A percentile compares a stretch with the other conserved stretches of the same genome.
Conservation (phyloP, 192 early-diverging fungal genomes). For the Coemansia sp. region DNA sequence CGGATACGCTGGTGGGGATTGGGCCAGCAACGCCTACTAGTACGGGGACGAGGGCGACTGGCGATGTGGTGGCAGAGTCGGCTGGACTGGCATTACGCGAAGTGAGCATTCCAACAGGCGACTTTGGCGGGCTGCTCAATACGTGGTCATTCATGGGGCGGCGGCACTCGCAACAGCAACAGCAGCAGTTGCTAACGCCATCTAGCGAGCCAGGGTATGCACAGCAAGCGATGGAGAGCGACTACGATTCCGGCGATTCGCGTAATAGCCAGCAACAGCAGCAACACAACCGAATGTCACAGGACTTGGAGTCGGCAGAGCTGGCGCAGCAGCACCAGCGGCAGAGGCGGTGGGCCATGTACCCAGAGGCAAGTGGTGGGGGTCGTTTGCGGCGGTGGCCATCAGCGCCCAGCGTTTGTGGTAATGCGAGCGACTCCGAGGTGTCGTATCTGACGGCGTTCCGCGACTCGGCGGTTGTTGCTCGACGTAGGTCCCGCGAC, state of each 20-base stretch:
- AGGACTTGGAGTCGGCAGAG: background rate
- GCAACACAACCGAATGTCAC: background rate
- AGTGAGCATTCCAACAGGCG: constrained; percentile 37
- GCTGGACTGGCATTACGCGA: constrained; percentile 15
- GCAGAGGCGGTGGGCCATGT: constrained; percentile 3
- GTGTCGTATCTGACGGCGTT: constrained; percentile 12
- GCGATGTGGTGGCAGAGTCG: too few relatives aligned
- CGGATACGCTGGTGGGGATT: constrained; percentile 33
- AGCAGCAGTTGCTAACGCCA: too few relatives aligned
- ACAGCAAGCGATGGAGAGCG: background rate
- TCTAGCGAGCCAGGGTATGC: too few relatives aligned
- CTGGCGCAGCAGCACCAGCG: constrained; percentile 13
- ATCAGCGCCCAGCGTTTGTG: constrained; percentile 29
- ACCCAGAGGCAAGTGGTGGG: background rate
- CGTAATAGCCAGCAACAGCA: background rate
- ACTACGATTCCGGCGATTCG: background rate
- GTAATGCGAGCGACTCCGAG: background rate
- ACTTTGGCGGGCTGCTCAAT: constrained; percentile 33
- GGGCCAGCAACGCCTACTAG: constrained; percentile 13
- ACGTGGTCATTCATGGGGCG: constrained; percentile 27
- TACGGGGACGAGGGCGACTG: too few relatives aligned
- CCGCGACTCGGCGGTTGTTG: constrained; percentile 10
- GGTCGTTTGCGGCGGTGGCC: constrained; percentile 6
- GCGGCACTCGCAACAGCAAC: background rate
- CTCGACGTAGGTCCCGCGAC: background rate